Conservation (phyloP, 768 basidiomycete species). For the Trichaptum fuscoviolaceum region DNA sequence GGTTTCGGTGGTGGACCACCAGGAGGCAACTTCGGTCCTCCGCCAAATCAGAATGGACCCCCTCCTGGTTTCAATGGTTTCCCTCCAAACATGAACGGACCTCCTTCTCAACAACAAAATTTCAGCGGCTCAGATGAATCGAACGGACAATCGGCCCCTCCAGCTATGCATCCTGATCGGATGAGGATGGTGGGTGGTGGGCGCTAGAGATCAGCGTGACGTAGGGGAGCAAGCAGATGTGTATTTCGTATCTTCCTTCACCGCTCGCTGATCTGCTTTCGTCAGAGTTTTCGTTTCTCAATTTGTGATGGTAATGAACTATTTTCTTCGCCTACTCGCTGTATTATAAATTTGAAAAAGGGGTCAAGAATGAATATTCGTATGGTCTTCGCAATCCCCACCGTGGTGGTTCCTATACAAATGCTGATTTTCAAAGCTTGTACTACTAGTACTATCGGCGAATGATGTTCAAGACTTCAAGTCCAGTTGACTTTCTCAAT, state of each 20-base stretch:
- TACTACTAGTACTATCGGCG: too few species aligned
- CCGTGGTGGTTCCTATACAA: too few species aligned
- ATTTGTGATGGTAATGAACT: background rate
- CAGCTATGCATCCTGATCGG: slow-evolving; percentile 82
- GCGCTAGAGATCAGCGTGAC: background rate
- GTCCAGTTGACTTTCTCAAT: too few species aligned
- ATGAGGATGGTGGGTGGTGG: slow-evolving; percentile 65
- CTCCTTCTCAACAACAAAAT: slow-evolving; percentile 22
- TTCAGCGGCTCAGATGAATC: slow-evolving; percentile 29
- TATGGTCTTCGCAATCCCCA: too few species aligned
- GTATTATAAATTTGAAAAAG: background rate
- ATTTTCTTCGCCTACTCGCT: background rate
- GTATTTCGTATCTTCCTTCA: background rate
- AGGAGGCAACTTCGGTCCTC: slow-evolving; percentile 30
- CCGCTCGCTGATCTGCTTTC: background rate
- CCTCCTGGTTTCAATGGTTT: slow-evolving; percentile 18
- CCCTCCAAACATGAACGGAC: slow-evolving; percentile 12
- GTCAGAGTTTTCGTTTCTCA: background rate
- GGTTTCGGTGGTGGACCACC: slow-evolving; percentile 26
- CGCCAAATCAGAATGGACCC: slow-evolving; percentile 17
- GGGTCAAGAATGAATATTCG: too few species aligned
- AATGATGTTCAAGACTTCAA: too few species aligned
- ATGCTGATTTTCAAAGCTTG: too few species aligned
- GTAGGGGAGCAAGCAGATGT: background rate
- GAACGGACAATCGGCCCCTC: slow-evolving; percentile 29